These are phyloP conservation scores for Solanum verrucosum DNA, from an alignment of 257 asterid species.

Conservation along the genomic window DNA sequence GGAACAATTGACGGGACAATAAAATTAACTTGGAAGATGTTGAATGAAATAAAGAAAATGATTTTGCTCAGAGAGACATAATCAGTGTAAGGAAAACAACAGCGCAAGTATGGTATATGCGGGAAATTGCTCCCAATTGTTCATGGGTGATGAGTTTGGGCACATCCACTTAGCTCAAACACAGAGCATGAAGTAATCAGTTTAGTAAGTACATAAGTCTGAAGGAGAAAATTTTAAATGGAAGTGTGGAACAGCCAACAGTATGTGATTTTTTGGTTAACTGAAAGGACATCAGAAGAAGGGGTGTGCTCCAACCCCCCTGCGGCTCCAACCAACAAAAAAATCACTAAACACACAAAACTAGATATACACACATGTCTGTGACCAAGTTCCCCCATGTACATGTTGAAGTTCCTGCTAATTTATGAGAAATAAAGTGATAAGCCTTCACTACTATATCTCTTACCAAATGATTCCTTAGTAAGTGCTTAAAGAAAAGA, in stretches of 20 bases:
- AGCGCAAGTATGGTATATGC: neutral
- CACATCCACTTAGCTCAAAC: neutral
- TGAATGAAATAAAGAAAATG: neutral
- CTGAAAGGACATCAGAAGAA: neutral
- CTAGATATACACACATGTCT: neutral
- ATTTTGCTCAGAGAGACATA: neutral
- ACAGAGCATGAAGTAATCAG: neutral
- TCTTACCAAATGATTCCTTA: neutral
- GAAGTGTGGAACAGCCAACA: neutral
- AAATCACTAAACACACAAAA: neutral
- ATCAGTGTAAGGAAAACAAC: neutral
- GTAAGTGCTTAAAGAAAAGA: neutral
- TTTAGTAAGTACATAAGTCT: neutral
- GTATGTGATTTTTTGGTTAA: neutral
- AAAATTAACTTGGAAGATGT: neutral
- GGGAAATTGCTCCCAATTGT: neutral
- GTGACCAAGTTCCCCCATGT: neutral
- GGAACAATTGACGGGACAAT: slow-evolving; percentile 6
- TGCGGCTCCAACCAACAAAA: neutral
- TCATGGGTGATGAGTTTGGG: neutral
- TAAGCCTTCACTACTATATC: neutral
- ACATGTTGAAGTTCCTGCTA: neutral
- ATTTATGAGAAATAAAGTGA: neutral
- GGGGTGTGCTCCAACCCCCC: neutral
- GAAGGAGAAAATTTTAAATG: neutral